A percentile compares a stretch with the other conserved stretches of the same genome.
phyloP scores from a whole-genome alignment of 768 basidiomycete species.

The Termitomyces sp. region DNA sequence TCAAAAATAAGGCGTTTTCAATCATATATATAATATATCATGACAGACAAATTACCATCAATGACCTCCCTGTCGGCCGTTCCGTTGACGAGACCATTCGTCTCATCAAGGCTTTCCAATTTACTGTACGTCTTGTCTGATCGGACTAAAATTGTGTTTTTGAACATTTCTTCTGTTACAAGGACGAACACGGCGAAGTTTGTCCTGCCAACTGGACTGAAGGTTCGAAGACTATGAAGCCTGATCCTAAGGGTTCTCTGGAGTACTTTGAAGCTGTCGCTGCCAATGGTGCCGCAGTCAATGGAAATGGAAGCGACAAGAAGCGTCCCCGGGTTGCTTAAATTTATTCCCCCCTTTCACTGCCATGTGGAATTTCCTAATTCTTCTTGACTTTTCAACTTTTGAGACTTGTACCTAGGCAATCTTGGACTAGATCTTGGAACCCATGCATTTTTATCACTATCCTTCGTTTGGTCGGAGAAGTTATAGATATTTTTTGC shows the following conservation, averaged over 20 bases:
- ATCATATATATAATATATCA: neutral
- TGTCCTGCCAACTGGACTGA: slow-evolving; percentile 91
- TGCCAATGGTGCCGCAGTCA: slow-evolving; percentile 12
- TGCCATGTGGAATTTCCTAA: neutral
- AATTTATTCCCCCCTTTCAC: neutral
- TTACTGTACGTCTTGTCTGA: slow-evolving; percentile 46
- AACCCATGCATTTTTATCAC: neutral
- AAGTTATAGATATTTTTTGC: neutral
- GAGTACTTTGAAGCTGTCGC: slow-evolving; percentile 59
- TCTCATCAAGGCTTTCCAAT: slow-evolving; percentile 92
- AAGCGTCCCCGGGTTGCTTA: slow-evolving; percentile 47
- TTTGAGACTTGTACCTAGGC: neutral
- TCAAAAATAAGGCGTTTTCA: neutral
- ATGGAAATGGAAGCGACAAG: slow-evolving; percentile 37
- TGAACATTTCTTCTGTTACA: neutral
- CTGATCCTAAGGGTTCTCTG: slow-evolving; percentile 64
- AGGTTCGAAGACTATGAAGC: slow-evolving; percentile 76
- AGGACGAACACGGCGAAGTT: slow-evolving; percentile 89
- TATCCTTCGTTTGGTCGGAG: neutral
- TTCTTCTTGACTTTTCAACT: neutral
- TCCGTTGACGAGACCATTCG: slow-evolving; percentile 92
- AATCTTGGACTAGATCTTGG: neutral
- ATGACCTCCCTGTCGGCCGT: slow-evolving; percentile 93
- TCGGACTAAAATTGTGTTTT: neutral
- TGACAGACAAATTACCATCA: slow-evolving; percentile 74